A percentile compares a stretch with the other conserved stretches of the same genome.
These are phyloP conservation scores for Tephrocybe rancida DNA, from an alignment of 768 basidiomycete species.

Conservation along the genomic window DNA sequence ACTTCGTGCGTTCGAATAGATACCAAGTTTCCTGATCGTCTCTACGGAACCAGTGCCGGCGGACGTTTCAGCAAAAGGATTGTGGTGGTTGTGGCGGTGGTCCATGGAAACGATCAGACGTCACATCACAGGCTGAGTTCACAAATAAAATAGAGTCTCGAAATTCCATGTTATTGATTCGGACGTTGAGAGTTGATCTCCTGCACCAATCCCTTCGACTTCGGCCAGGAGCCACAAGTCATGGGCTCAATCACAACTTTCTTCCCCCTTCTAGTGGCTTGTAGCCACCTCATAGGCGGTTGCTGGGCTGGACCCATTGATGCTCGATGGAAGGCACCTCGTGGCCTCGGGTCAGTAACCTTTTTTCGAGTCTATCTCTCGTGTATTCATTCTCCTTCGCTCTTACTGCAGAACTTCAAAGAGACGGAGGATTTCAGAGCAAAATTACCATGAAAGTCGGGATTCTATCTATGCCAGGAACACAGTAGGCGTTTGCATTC, in stretches of 20 bases:
- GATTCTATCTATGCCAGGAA: background rate
- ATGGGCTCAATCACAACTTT: slow-evolving; percentile 2
- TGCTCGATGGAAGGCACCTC: background rate
- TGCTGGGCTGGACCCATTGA: slow-evolving; percentile 14
- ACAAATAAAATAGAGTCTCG: slow-evolving; percentile 3
- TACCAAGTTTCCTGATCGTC: too few relatives aligned
- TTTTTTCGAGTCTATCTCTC: too few relatives aligned
- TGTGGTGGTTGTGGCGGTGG: too few relatives aligned
- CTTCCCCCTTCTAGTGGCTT: slow-evolving; percentile 12
- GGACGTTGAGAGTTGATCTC: slow-evolving; percentile 16
- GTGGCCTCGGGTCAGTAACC: slow-evolving; percentile 1
- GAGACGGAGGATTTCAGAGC: background rate
- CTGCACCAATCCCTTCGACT: slow-evolving; percentile 9
- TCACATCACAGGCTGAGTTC: slow-evolving; percentile 4
- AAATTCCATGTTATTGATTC: background rate
- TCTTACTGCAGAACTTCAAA: background rate
- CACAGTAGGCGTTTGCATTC: background rate
- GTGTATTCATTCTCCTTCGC: background rate
- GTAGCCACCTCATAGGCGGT: slow-evolving; percentile 3
- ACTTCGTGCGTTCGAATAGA: too few relatives aligned
- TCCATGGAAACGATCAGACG: slow-evolving; percentile 5
- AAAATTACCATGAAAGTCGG: too few relatives aligned
- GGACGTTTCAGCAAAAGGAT: too few relatives aligned
- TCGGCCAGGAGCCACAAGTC: slow-evolving; percentile 11
- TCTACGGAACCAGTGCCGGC: too few relatives aligned